Base-by-base conservation (phyloP, 495 filamentous ascomycete species). In the Hamigera avellanea region DNA sequence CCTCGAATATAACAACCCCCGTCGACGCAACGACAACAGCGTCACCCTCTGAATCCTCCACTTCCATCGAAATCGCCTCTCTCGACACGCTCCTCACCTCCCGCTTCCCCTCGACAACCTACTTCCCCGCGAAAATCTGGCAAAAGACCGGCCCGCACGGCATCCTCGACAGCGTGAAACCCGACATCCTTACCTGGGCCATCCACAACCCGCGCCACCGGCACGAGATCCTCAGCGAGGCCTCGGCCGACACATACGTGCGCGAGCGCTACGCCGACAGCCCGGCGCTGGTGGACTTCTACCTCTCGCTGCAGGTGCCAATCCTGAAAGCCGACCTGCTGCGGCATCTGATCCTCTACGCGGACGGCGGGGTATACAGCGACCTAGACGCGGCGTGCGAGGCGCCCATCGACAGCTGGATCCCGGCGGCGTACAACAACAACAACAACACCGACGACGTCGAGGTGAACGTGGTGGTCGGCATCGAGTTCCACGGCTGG, bases 311-410 rank as follows among this genome's bases (percentile, higher is more conserved):
- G 19, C 45, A 53, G 15, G 63, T 70, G 25, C 56, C 62, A 0
- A 69, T 69, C 37, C 44, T 70, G 21, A 70, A 69, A 37, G 70
- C 72, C 6, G 74, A 78, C 45, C 57, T 78, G 12, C 58, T 78
- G 19, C 70, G 73, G 8, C 76, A 78, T 41, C 52, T 78, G 40
- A 49, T 76, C 23, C 54, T 80, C 41, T 68, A 71, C 21, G 62
- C 64, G 33, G 67, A 79, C 43, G 75, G 73, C 15, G 73, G 73
- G 0, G 30, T 73, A 7, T 79, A 69, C 47, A 69, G 67, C 42
- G 73, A 78, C 43, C 65, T 77, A 17, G 75, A 78, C 49, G 68
- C 72, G 31, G 66, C 69, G 26, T 72, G 66, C 32, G 58, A 73
- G 25, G 63, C 59, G 45, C 53, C 61, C 2, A 46, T 73, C 26